Base-by-base conservation (phyloP, 352 stramenopile genomes). In the Phytophthora pseudosyringae region DNA sequence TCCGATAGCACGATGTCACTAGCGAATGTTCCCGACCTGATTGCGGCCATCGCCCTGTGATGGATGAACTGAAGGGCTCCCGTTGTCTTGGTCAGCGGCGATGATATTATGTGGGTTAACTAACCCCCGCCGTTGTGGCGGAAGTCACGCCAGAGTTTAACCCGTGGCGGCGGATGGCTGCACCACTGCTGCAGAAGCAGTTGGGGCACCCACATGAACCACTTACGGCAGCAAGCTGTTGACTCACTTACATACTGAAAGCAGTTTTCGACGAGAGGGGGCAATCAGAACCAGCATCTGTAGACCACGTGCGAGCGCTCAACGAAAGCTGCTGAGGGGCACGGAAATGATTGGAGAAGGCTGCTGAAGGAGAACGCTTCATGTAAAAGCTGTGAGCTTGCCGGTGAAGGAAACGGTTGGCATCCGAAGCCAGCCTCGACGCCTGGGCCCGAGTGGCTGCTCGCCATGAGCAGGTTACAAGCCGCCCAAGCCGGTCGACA, bases 311-410 rank as follows among this genome's bases (percentile, higher is more conserved):
- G 45, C 52, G 51, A 53, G 32, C 11, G 51, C 41, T 62, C 59
- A 62, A 52, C 16, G 16, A 68, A 68, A 52, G n/a, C 52, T 38
- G 28, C 40, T 38, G 44, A 43, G 29, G 47, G 49, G 49, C 41
- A 48, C 49, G 28, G 21, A 54, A 54, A 10, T 21, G 41, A 61
- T 52, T 55, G 59, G 31, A 21, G 26, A 41, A 62, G 11, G 45
- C 61, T 69, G 61, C 45, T 64, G 21, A 21, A 49, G 16, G 13
- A 41, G 61, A 69, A 64, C 28, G 31, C 4, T 44, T 33, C 31
- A 59, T 64, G 61, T 64, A 69, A 64, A 69, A 59, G 54, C 50
- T 50, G 21, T 16, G 18, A 55, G 11, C 25, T 3, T 41, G 31
- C 10, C 47, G 1, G 32, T 15, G 46, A 58, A 50, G 6, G n/a